Percentiles rank a stretch among this genome's conserved stretches.
phyloP scores from a whole-genome alignment of 2,329 filamentous ascomycete species.

The Penicillium corylophilum region DNA sequence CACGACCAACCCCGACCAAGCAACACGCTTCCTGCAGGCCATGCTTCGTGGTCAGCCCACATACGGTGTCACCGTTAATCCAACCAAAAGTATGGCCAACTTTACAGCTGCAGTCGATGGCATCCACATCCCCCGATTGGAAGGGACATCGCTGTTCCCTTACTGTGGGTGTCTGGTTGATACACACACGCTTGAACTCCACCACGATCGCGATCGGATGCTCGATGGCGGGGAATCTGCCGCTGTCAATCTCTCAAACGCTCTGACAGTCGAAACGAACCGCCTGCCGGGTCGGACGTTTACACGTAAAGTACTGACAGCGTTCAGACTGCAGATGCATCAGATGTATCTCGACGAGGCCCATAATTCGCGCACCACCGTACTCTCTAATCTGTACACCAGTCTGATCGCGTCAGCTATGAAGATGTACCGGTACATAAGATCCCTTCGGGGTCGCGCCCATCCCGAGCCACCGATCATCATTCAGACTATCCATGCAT shows the following conservation, averaged over 20 bases:
- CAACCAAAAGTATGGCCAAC: conserved; percentile 78
- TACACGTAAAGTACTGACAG: conserved; percentile 69
- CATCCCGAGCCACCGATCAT: conserved; percentile 62
- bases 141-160: conserved; percentile 61
- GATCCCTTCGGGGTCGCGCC: conserved; percentile 53
- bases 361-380: conserved; percentile 69
- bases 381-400: conserved; percentile 72
- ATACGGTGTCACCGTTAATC: conserved; percentile 78
- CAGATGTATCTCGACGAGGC: conserved; percentile 53
- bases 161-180: conserved; percentile 85
- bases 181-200: conserved; percentile 70
- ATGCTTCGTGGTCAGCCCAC: conserved; percentile 78
- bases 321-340: conserved; percentile 83
- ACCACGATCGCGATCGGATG: conserved; percentile 61
- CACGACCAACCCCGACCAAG: conserved; percentile 67
- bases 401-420: conserved; percentile 75
- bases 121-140: conserved; percentile 51
- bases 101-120: conserved; percentile 66
- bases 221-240: conserved; percentile 51
- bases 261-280: conserved; percentile 75
- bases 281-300: conserved; percentile 74
- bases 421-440: conserved; percentile 65
- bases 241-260: conserved; percentile 60
- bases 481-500: conserved; percentile 62
- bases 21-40: conserved; percentile 67